Conservation (phyloP, 192 early-diverging fungal species). For the Gonapodya prolifera region DNA sequence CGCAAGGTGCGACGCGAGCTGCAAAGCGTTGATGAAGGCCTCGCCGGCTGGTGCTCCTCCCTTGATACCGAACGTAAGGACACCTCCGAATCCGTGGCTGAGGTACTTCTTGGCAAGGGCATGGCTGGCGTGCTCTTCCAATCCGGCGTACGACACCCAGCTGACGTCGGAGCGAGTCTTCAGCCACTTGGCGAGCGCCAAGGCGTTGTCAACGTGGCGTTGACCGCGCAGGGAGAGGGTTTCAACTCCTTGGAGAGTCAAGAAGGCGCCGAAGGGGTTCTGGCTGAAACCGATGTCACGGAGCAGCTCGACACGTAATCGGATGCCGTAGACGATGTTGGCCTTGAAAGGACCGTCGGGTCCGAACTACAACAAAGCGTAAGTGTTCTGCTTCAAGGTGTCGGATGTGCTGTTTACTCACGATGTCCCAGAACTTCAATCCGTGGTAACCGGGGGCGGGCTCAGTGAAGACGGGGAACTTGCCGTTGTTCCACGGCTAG, state of each 20-base stretch:
- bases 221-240: conserved; percentile 82
- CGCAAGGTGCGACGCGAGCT: conserved; percentile 79
- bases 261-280: conserved; percentile 81
- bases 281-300: conserved; percentile 74
- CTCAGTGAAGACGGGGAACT: conserved; percentile 77
- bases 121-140: conserved; percentile 66
- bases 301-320: conserved; percentile 68
- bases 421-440: conserved; percentile 66
- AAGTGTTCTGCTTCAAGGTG: neutral
- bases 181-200: conserved; percentile 70
- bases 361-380: conserved; percentile 39
- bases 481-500: conserved; percentile 64
- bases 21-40: conserved; percentile 60
- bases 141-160: conserved; percentile 85
- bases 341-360: conserved; percentile 43
- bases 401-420: conserved; percentile 4
- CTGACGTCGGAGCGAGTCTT: conserved; percentile 52
- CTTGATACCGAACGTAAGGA: conserved; percentile 52
- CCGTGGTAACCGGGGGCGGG: conserved; percentile 78
- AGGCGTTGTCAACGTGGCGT: conserved; percentile 66
- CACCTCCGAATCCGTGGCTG: conserved; percentile 69
- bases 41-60: conserved; percentile 38
- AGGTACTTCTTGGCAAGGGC: conserved; percentile 72
- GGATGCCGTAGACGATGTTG: conserved; percentile 60
- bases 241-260: conserved; percentile 80